phyloP scores from a whole-genome alignment of 306 rosid species.

The Prunus mume region DNA sequence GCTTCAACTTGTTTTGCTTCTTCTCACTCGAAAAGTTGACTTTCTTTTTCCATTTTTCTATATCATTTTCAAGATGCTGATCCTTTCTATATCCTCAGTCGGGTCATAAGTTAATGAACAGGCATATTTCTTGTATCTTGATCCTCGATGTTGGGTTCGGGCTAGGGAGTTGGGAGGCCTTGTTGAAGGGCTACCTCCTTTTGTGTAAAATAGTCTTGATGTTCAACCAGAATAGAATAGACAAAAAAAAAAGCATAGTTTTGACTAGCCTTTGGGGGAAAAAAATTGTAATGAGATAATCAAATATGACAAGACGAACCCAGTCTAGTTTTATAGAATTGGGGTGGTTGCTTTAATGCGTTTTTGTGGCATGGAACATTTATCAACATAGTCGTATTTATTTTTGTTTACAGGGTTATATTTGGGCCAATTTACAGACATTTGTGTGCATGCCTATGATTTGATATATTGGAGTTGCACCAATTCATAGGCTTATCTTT shows the following conservation, averaged over 20 bases:
- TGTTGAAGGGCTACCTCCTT: background rate
- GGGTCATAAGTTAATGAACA: background rate
- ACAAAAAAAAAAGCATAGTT: background rate
- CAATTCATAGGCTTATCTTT: background rate
- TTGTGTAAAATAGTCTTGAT: background rate
- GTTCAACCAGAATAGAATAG: background rate
- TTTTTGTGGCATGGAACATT: background rate
- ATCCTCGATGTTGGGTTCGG: background rate
- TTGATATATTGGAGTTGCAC: background rate
- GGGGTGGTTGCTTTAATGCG: background rate
- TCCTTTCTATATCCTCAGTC: background rate
- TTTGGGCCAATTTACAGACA: background rate
- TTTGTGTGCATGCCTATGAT: background rate
- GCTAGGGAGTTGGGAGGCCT: background rate
- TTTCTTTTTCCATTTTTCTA: background rate
- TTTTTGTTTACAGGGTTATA: background rate
- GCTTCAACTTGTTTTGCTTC: background rate
- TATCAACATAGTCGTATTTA: background rate
- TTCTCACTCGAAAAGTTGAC: background rate
- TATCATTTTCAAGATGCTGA: background rate
- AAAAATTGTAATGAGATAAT: background rate
- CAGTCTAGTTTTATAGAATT: background rate
- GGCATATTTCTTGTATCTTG: background rate
- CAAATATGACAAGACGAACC: background rate
- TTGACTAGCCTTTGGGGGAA: background rate